Base-by-base conservation (phyloP, 306 rosid species). In the Abrus precatorius region DNA sequence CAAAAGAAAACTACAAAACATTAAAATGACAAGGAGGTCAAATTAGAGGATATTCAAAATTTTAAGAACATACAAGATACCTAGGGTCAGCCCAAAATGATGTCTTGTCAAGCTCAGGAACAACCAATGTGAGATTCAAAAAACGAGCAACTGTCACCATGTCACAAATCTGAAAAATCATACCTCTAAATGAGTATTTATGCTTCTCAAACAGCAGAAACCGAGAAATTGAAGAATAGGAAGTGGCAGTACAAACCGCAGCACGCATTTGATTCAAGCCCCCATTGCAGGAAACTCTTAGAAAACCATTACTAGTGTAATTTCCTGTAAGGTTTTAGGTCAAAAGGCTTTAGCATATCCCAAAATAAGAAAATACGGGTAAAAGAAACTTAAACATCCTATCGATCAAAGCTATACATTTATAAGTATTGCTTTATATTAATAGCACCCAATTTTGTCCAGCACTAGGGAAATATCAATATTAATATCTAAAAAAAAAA, bases 251-350 rank as follows among this genome's bases (percentile, higher is more conserved):
- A 89, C 99, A 69, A 81, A 96, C 99, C 89, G 99, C 99, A 40
- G 98, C 96, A 61, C 99, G 99, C 99, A 96, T 96, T 88, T 96
- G 99, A 88, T 96, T 96, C 90, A 96, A 88, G 67, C 99, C 99
- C 52, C 99, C 99, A 76, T 96, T 96, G 90, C 99, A 96, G 68
- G 99, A 92, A 69, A 93, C 97, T 80, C 94, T 91, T 57, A 96
- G 98, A 90, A 93, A 90, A 60, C 99, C 99, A 88, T 96, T 93
- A 81, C 99, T 96, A 63, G 88, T 89, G 89, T 96, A 96, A 84
- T 93, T 93, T 89, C 97, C 99, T 83, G 82, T 2, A 71, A 53
- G 12, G n/a, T 54, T 57, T 57, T 75, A 84, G 69, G 48, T 69
- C 36, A 27, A 53, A 56, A 53, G 59, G 40, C 56, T 68, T 69